phyloP scores from a whole-genome alignment of 176 grass and related monocot species.

The Guadua angustifolia region DNA sequence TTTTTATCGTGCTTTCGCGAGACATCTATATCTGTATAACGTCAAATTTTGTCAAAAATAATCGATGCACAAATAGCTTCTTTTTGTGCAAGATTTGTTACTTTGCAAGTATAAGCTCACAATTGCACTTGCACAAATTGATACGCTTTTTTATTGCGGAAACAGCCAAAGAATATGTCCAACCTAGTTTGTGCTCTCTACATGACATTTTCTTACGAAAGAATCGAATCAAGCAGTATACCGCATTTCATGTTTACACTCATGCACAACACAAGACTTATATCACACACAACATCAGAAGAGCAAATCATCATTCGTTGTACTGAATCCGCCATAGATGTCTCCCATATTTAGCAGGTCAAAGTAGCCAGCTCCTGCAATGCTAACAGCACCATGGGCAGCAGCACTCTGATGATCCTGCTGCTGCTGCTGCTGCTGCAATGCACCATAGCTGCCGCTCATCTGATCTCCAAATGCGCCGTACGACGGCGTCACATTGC shows the following conservation, averaged over 20 bases:
- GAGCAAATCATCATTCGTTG: conserved; percentile 59
- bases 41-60: background rate
- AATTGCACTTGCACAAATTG: conserved; percentile 36
- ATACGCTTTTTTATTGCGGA: conserved; percentile 45
- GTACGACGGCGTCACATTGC: conserved; percentile 58
- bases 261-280: conserved; percentile 37
- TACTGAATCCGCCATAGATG: conserved; percentile 57
- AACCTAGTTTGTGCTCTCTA: conserved; percentile 43
- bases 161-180: conserved; percentile 57
- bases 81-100: background rate
- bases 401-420: conserved; percentile 33
- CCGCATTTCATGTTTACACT: conserved; percentile 27
- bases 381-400: background rate
- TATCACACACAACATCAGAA: conserved; percentile 50
- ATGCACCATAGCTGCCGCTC: conserved; percentile 50
- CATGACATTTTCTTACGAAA: conserved; percentile 42
- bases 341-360: conserved; percentile 78
- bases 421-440: conserved; percentile 49
- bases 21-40: background rate
- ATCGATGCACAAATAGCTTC: background rate
- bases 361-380: conserved; percentile 59
- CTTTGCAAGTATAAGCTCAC: background rate
- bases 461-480: conserved; percentile 53
- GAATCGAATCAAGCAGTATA: conserved; percentile 45
- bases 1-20: background rate